A percentile compares a stretch with the other conserved stretches of the same genome.
Conservation (phyloP, 2,329 filamentous ascomycete species). For the Ceratocystis papillata region DNA sequence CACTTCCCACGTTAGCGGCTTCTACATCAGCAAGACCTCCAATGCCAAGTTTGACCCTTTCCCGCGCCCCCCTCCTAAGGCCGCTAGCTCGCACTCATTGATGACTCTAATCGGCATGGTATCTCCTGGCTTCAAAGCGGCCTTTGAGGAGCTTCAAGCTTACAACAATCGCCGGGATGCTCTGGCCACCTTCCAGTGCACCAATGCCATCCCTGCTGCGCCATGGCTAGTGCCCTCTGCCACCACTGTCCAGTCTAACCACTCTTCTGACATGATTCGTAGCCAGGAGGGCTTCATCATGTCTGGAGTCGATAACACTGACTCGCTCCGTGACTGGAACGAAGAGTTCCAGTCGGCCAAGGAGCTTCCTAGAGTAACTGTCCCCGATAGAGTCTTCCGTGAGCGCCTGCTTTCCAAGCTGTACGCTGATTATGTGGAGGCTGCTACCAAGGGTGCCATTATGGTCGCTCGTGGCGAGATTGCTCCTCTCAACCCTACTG, state of each 20-base stretch:
- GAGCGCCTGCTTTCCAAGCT: constrained; percentile 90
- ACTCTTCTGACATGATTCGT: constrained; percentile 73
- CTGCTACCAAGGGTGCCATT: constrained; percentile 81
- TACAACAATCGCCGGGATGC: constrained; percentile 78
- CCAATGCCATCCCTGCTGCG: constrained; percentile 82
- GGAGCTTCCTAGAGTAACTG: constrained; percentile 83
- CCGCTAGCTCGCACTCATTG: constrained; percentile 70
- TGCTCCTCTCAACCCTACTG: constrained; percentile 86
- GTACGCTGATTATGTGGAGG: constrained; percentile 95
- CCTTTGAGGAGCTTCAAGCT: constrained; percentile 71
- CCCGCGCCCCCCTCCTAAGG: constrained; percentile 68
- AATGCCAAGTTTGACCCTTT: constrained; percentile 91
- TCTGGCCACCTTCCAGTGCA: constrained; percentile 86
- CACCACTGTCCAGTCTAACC: constrained; percentile 52
- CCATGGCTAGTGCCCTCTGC: constrained; percentile 78
- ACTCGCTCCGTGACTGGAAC: constrained; percentile 95
- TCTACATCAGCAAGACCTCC: constrained; percentile 93
- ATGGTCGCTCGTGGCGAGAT: constrained; percentile 89
- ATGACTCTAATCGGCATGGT: constrained; percentile 66
- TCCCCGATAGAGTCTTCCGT: constrained; percentile 91
- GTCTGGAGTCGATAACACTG: constrained; percentile 81
- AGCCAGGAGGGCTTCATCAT: constrained; percentile 89
- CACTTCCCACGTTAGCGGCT: constrained; percentile 85
- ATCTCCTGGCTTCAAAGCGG: constrained; percentile 68
- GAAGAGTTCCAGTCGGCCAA: constrained; percentile 96